These are phyloP conservation scores for Dictyophora rubrovolvata DNA, from an alignment of 768 basidiomycete species.

Conservation along the genomic window DNA sequence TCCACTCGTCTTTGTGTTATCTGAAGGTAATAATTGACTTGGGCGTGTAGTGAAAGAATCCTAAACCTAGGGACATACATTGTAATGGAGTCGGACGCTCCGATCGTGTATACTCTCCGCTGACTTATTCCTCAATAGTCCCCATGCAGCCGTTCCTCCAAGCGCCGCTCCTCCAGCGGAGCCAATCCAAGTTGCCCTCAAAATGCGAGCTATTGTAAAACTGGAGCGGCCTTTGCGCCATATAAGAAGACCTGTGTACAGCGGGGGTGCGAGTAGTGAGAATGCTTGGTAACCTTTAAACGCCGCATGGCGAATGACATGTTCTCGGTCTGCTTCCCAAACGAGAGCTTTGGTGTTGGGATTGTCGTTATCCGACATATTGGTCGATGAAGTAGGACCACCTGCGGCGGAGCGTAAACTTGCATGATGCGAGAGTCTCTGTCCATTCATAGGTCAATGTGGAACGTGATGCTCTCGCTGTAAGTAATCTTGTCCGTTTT, in stretches of 20 bases:
- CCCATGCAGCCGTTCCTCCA: constrained; percentile 51
- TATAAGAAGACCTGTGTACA: constrained; percentile 45
- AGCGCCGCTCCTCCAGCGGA: constrained; percentile 45
- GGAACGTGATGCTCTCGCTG: background rate
- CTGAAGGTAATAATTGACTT: constrained; percentile 26
- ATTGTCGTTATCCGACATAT: background rate
- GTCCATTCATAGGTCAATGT: too few species aligned
- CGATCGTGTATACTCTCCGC: constrained; percentile 38
- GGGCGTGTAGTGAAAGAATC: background rate
- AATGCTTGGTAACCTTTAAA: constrained; percentile 56
- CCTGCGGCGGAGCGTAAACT: background rate
- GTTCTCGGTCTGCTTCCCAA: constrained; percentile 43
- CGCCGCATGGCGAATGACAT: constrained; percentile 56
- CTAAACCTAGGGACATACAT: constrained; percentile 34
- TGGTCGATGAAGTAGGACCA: background rate
- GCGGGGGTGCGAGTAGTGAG: constrained; percentile 53
- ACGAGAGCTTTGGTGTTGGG: background rate
- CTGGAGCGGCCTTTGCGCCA: constrained; percentile 44
- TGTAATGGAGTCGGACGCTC: constrained; percentile 43
- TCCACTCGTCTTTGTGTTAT: constrained; percentile 49
- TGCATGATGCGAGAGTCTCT: background rate
- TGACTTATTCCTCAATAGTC: constrained; percentile 44
- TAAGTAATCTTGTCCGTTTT: background rate
- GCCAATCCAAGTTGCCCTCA: constrained; percentile 67
- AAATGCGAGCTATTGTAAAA: constrained; percentile 48